These are phyloP conservation scores for Aureobasidium zeae DNA, from an alignment of 2,329 filamentous ascomycete species.

Conservation along the genomic window DNA sequence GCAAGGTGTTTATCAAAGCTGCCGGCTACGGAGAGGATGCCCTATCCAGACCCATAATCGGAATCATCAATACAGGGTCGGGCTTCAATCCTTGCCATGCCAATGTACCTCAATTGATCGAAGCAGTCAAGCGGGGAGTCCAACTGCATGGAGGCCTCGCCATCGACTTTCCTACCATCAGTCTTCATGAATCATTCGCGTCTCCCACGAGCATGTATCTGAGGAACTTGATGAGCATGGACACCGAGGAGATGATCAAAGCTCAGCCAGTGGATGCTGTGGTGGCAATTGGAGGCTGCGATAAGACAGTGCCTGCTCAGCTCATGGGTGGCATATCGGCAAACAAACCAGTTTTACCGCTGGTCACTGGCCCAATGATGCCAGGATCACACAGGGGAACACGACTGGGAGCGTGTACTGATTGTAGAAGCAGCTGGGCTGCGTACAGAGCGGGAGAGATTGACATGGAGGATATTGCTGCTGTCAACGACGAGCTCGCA, in stretches of 20 bases:
- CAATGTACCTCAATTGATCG: constrained; percentile 61
- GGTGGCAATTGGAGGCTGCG: constrained; percentile 61
- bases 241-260: constrained; percentile 68
- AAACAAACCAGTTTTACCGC: constrained; percentile 59
- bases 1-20: constrained; percentile 70
- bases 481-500: constrained; percentile 62
- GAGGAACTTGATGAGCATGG: constrained; percentile 68
- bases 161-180: constrained; percentile 66
- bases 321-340: constrained; percentile 68
- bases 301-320: constrained; percentile 66
- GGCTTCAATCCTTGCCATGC: constrained; percentile 67
- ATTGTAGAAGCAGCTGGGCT: constrained; percentile 67
- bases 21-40: constrained; percentile 65
- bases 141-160: constrained; percentile 58
- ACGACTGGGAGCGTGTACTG: constrained; percentile 63
- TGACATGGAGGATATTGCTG: constrained; percentile 62
- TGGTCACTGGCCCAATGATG: constrained; percentile 68
- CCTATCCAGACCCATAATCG: constrained; percentile 60
- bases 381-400: constrained; percentile 56
- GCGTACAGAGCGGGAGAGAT: constrained; percentile 55
- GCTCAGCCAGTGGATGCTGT: constrained; percentile 63
- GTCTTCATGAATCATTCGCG: constrained; percentile 59
- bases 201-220: constrained; percentile 67
- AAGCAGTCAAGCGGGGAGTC: constrained; percentile 59
- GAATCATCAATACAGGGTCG: constrained; percentile 64